Percentiles rank a stretch among this genome's conserved stretches.
Evolutionary conservation across 1,284 basidiomycete genomes (phyloP).

Genomic region (Marasmius oreades): DNA sequence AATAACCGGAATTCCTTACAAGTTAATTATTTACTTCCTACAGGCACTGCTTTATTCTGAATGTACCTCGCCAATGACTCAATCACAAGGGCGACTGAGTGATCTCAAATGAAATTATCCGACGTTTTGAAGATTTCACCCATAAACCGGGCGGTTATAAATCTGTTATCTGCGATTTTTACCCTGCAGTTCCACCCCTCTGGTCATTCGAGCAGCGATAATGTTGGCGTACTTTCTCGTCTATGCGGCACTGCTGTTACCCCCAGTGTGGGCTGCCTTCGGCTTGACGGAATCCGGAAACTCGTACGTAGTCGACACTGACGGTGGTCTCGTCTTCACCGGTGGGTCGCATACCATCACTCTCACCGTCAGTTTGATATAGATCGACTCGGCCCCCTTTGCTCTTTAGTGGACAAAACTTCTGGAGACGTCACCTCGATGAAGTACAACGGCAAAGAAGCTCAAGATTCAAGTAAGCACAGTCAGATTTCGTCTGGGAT

Average conservation of each 20-base stretch:
- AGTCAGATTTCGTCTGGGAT: slow-evolving; percentile 32
- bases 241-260: slow-evolving; percentile 6
- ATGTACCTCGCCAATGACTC: too few relatives aligned
- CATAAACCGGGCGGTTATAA: too few relatives aligned
- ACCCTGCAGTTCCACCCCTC: too few relatives aligned
- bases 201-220: neutral
- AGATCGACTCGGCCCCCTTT: too few relatives aligned
- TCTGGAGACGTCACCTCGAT: slow-evolving; percentile 32
- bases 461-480: slow-evolving; percentile 20
- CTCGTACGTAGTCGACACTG: slow-evolving; percentile 15
- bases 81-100: too few relatives aligned
- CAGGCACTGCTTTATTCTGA: too few relatives aligned
- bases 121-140: too few relatives aligned
- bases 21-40: too few relatives aligned
- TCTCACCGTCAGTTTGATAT: neutral
- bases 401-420: slow-evolving; percentile 23
- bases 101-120: too few relatives aligned
- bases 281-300: slow-evolving; percentile 15
- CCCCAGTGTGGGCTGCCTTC: slow-evolving; percentile 10
- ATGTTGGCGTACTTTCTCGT: slow-evolving; percentile 1
- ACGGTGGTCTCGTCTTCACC: slow-evolving; percentile 16
- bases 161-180: too few relatives aligned
- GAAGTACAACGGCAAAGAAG: slow-evolving; percentile 32
- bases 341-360: slow-evolving; percentile 7
- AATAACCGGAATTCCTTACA: too few relatives aligned